A percentile compares a stretch with the other conserved stretches of the same genome.
These are phyloP conservation scores for Melanomma pulvis-pyrius DNA, from an alignment of 495 filamentous ascomycete species.

Conservation along the genomic window DNA sequence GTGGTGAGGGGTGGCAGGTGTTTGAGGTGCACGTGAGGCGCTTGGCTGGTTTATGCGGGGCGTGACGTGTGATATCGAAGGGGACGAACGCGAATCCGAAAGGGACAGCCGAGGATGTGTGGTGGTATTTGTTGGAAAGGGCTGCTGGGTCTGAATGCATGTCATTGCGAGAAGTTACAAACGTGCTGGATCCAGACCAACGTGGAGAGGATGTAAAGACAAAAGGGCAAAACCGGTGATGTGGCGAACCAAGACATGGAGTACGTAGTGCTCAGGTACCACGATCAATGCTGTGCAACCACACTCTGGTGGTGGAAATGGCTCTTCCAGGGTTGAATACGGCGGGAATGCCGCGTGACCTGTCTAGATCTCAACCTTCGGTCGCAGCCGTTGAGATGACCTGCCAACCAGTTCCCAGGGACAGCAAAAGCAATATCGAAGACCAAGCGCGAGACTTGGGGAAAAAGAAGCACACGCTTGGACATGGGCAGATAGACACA, in stretches of 20 bases:
- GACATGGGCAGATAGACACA: not conserved
- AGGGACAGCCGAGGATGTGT: not conserved
- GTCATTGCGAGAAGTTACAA: too few relatives aligned
- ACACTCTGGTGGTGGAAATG: too few relatives aligned
- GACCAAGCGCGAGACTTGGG: not conserved
- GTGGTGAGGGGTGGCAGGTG: not conserved
- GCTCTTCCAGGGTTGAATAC: too few relatives aligned
- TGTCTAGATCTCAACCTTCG: not conserved
- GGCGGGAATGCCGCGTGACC: not conserved
- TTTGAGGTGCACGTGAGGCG: not conserved
- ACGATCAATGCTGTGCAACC: not conserved
- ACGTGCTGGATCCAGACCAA: too few relatives aligned
- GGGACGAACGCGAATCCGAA: not conserved
- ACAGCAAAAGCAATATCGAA: not conserved
- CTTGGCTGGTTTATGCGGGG: not conserved
- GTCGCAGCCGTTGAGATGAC: not conserved
- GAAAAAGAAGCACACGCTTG: slow-evolving; percentile 7
- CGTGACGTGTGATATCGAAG: not conserved
- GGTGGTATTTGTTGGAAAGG: not conserved
- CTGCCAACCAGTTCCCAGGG: not conserved
- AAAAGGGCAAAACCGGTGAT: not conserved
- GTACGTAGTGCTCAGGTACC: not conserved
- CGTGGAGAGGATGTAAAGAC: not conserved
- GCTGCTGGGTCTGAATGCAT: too few relatives aligned
- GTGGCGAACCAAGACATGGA: not conserved